Base-by-base conservation (phyloP, 225 moss, liverwort and hornwort genomes). In the Marchantia paleacea region DNA sequence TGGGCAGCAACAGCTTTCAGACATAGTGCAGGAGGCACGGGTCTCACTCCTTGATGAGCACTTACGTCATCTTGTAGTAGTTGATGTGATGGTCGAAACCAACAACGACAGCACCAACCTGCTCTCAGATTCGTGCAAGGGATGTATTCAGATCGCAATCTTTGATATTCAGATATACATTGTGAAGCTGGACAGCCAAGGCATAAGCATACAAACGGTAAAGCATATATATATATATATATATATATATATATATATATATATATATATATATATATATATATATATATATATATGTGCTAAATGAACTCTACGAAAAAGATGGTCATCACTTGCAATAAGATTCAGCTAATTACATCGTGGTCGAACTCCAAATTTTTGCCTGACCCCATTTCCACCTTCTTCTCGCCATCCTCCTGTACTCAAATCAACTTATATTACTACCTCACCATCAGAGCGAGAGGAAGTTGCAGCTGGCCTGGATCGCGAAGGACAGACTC, bases 41-140 rank as follows among this genome's bases (percentile, higher is more conserved):
- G 19, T 75, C 31, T 10, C 48, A 12, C 50, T 78, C 48, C 7
- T 18, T 14, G 47, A 29, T 26, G 51, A 48, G 15, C 47, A 82
- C 91, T 89, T 84, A 96, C 96, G 88, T 88, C 11, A 97, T 91
- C 85, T 97, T 97, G 88, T 94, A 97, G 87, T 97, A 97, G 82
- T 97, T 97, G 69, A 97, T 72, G 76, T 91, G 79, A 48, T 89
- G 88, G 78, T 97, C 97, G 54, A 93, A 94, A 60, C 94, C 97
- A 65, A 93, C 94, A 67, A 97, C 97, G 50, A 97, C 94, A 70
- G 97, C 97, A 69, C 89, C 94, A 73, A 97, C 94, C 97, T 97
- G 86, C 75, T 52, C 15, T 30, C 52, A 82, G 39, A 15, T 19
- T 52, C 31, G 31, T 75, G 57, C 11, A n/a, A 7, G 12, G 24